Evolutionary conservation across 1,139 yeast species (phyloP), one percentile per base, ranked within the genome.

Genomic region (Scheffersomyces cryptocercus): DNA sequence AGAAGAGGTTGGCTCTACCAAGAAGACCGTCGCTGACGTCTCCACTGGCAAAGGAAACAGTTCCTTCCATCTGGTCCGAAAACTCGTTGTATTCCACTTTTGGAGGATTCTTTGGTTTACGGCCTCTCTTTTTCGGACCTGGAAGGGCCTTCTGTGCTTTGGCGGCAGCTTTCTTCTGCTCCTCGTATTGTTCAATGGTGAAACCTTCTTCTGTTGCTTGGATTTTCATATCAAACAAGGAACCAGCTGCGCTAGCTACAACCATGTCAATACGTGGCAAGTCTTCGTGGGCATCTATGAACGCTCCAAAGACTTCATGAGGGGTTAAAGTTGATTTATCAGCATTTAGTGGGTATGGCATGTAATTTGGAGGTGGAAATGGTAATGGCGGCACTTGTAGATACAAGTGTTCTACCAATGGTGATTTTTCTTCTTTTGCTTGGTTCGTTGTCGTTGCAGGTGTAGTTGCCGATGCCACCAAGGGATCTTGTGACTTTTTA

Each of bases 201-300:
- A 72, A 66, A 5, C 70, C 69, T 50, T 70, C 77, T 16, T 61
- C 55, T 6, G 40, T 41, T 0, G 78, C 76, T 46, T 68, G 75
- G 6, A 52, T 36, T 42, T 56, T 59, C 47, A 73, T 58, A 40
- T 73, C 79, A 48, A 61, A 63, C 36, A 74, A 63, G 15, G 77
- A 66, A 2, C 78, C 79, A 0, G 79, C 79, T 6, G 79, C 79
- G 54, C 77, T 71, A 7, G 79, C 79, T 15, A 72, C 62, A 15
- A 73, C 77, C 79, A 74, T 74, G 47, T 74, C 78, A 8, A 65
- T 63, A 32, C 77, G 54, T 1, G 79, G 79, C 29, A 73, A 55
- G 28, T 61, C 46, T 28, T 64, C 61, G 49, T 65, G 65, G 5
- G 79, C 79, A 29, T 69, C 71, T 28, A 73, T 47, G 41, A 73